A percentile compares a stretch with the other conserved stretches of the same genome.
These are phyloP conservation scores for Trypanosoma cruzi DNA, from an alignment of 208 protist genomes.

Conservation along the genomic window DNA sequence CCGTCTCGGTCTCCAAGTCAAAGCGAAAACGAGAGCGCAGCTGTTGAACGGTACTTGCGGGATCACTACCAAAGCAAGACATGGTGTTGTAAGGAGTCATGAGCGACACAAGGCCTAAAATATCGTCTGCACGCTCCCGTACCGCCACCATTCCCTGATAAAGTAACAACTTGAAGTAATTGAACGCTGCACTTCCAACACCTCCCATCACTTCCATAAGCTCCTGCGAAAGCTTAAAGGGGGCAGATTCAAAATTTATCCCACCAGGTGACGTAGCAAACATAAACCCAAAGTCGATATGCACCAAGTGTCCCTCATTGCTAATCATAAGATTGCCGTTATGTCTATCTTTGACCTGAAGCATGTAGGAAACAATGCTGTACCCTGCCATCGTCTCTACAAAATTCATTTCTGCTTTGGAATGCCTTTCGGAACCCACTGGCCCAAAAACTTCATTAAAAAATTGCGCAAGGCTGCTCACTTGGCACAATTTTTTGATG, in stretches of 20 bases:
- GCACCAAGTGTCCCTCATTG: slow-evolving; percentile 90
- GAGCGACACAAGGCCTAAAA: slow-evolving; percentile 83
- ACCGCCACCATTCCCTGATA: slow-evolving; percentile 81
- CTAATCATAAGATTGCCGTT: slow-evolving; percentile 96
- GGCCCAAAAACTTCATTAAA: slow-evolving; percentile 78
- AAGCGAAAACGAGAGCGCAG: slow-evolving; percentile 82
- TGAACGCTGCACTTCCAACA: slow-evolving; percentile 61
- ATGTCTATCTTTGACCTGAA: slow-evolving; percentile 96
- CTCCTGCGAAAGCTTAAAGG: slow-evolving; percentile 94
- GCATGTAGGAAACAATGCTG: slow-evolving; percentile 93
- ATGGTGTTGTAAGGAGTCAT: slow-evolving; percentile 88
- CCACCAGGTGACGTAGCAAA: slow-evolving; percentile 96
- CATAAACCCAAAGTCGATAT: slow-evolving; percentile 99
- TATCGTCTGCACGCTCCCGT: slow-evolving; percentile 74
- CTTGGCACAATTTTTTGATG: slow-evolving; percentile 85
- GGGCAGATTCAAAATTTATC: slow-evolving; percentile 94
- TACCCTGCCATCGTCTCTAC: slow-evolving; percentile 95
- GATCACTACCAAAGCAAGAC: slow-evolving; percentile 86
- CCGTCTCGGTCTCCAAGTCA: slow-evolving; percentile 78
- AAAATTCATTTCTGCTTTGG: slow-evolving; percentile 90
- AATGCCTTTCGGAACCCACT: slow-evolving; percentile 55
- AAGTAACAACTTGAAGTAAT: slow-evolving; percentile 91
- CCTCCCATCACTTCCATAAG: slow-evolving; percentile 93
- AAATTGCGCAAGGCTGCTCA: slow-evolving; percentile 77
- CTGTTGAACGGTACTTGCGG: slow-evolving; percentile 56